Conservation (phyloP, 257 asterid genomes). For the Lycium ferocissimum region DNA sequence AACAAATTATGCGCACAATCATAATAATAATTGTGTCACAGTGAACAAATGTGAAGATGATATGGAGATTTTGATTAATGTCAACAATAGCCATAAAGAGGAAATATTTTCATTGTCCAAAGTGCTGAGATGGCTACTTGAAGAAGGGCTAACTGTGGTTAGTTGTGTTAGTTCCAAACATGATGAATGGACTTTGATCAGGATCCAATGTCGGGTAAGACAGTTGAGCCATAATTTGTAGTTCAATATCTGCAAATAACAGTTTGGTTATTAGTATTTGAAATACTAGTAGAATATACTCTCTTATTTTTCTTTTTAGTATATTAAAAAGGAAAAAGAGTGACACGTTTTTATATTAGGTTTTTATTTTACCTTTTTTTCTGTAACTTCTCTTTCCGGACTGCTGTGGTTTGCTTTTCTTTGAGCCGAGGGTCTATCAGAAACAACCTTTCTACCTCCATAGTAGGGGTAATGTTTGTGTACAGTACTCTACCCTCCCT, state of each 20-base stretch:
- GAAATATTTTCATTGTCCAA: constrained; percentile 41
- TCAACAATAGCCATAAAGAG: background rate
- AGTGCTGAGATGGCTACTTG: constrained; percentile 40
- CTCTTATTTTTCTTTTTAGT: background rate
- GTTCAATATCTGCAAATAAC: background rate
- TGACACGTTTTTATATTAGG: background rate
- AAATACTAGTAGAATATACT: background rate
- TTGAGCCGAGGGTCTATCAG: too few species aligned
- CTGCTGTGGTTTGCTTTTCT: too few species aligned
- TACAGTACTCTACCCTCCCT: too few species aligned
- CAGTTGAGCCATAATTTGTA: background rate
- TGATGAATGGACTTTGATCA: constrained; percentile 33
- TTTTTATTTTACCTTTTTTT: background rate
- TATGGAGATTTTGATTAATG: constrained; percentile 42
- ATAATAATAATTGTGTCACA: constrained; percentile 22
- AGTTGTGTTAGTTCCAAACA: constrained; percentile 37
- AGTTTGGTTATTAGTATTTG: background rate
- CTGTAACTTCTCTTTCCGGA: too few species aligned
- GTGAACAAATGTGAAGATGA: constrained; percentile 31
- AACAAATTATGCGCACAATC: background rate
- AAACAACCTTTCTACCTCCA: too few species aligned
- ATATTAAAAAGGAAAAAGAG: background rate
- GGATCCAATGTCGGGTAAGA: constrained; percentile 45
- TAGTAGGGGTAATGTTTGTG: too few species aligned
- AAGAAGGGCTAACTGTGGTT: constrained; percentile 33